Evolutionary conservation across 495 filamentous ascomycete species (phyloP), one percentile per base, ranked within the genome.

Genomic region (Chaetomium tenue): DNA sequence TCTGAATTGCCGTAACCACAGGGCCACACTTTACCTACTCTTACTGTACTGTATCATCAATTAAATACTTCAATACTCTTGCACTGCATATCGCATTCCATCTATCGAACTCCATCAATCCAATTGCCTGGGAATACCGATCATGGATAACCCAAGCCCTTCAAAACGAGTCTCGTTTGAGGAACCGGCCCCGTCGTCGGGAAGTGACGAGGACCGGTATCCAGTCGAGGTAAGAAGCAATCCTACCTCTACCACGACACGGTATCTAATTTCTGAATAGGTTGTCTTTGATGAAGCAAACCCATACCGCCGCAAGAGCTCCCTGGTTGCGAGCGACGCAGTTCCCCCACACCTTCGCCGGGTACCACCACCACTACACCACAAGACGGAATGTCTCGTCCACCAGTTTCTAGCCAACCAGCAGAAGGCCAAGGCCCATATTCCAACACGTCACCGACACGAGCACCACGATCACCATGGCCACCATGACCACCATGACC

Each of bases 261-360:
- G 28, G 40, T 52, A 40, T 22, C 47, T 46, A 5, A 64, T 58
- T 65, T 44, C 63, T 63, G 54, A 22, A 11, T 64, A 96, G 89
- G 90, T 96, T 39, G 80, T 88, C 56, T 91, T 96, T 75, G 86
- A 88, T 67, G 72, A 82, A 6, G 81, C 88, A 39, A 89, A 78
- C 68, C 84, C 81, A n/a, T 88, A 89, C 69, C 89, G 92, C 30
- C 87, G 92, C 68, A 93, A 92, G 78, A 91, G 91, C 63, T 97
- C 92, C 47, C 81, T 96, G 39, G 88, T 90, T 11, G 75, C 83
- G n/a, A 77, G 78, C 66, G 84, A 89, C 7, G 74, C 80, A 40
- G 70, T 79, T 3, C 67, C 69, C 7, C 68, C 80, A 5, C 71
- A 70, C 58, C 74, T 80, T n/a, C 74, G 75, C 39, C 66, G 78